A percentile compares a stretch with the other conserved stretches of the same genome.
Evolutionary conservation across 1,284 basidiomycete genomes (phyloP).

Genomic region (Sporisorium reilianum): DNA sequence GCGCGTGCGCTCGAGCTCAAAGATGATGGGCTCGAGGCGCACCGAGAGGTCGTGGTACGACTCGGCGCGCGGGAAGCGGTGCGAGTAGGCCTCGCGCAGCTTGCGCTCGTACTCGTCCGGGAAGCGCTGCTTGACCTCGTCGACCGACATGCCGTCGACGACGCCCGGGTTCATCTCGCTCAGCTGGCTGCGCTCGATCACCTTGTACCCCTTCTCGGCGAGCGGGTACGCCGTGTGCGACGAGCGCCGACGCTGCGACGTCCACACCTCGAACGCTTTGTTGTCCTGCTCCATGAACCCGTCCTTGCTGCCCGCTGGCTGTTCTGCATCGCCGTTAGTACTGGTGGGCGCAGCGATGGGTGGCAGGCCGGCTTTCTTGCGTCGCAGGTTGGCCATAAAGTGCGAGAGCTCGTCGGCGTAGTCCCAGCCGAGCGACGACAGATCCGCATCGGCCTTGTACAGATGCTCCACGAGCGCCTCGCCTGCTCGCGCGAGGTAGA

Average conservation of each 20-base stretch:
- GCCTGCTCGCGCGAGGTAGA: conserved; percentile 72
- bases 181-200: conserved; percentile 95
- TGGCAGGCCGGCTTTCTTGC: conserved; percentile 32
- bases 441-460: conserved; percentile 97
- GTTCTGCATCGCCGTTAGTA: background rate
- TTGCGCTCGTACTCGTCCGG: conserved; percentile 95
- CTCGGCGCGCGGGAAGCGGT: conserved; percentile 73
- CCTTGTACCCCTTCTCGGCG: conserved; percentile 75
- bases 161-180: conserved; percentile 90
- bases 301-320: conserved; percentile 24
- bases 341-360: conserved; percentile 22
- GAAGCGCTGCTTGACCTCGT: conserved; percentile 88
- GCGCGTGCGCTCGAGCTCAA: conserved; percentile 83
- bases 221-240: conserved; percentile 98
- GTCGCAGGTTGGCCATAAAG: conserved; percentile 63
- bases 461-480: conserved; percentile 89
- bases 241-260: conserved; percentile 89
- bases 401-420: conserved; percentile 79
- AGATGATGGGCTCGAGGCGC: conserved; percentile 80
- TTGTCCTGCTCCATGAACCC: conserved; percentile 42
- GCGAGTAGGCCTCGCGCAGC: conserved; percentile 90
- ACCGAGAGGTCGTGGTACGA: conserved; percentile 84
- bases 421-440: conserved; percentile 93
- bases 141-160: conserved; percentile 88
- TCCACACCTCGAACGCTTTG: conserved; percentile 82